Evolutionary conservation across 305 asterid species (phyloP), one percentile per base, ranked within the genome.

Genomic region (Fraxinus xanthoxyloides): DNA sequence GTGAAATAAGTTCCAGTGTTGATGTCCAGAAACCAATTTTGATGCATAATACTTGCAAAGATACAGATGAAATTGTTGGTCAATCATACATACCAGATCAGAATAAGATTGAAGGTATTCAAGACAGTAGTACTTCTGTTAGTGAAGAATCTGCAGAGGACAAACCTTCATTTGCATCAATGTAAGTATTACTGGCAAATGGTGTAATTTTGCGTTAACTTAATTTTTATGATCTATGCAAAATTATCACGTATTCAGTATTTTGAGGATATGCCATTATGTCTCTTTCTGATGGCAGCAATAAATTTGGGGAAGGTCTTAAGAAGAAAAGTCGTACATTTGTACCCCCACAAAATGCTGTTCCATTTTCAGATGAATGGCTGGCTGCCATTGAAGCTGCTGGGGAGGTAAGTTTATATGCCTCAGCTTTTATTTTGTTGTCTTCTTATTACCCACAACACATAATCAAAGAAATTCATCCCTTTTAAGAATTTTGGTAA

Each of bases 321-420:
- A 85, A 51, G 26, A 84, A 83, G 82, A 89, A 82, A 76, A 85
- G 77, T 31, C 74, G 56, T 70, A 65, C 43, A 38, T 72, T 90
- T 80, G 77, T 86, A 85, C 89, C 92, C 86, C 94, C 97, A 56
- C 87, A 56, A 86, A 86, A 89, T 84, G 93, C 92, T 81, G 87
- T 90, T 84, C 98, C 98, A 77, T 96, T 96, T 92, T 96, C 99
- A 78, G 99, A 96, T 79, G 98, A 96, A 85, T 96, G 99, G 98
- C 87, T 96, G 89, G 94, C 98, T 82, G 97, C 97, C 79, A 88
- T 96, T 75, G 98, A 96, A 93, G 97, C 98, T 76, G 99, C 99
- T 78, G 99, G 99, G 83, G 99, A 94, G 94, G 99, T 94, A 90
- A 88, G 79, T 79, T 81, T 69, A 59, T 82, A 40, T 51, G 72